A percentile compares a stretch with the other conserved stretches of the same genome.
Conservation (phyloP, 2,329 filamentous ascomycete genomes). For the Pseudogymnoascus sp. region DNA sequence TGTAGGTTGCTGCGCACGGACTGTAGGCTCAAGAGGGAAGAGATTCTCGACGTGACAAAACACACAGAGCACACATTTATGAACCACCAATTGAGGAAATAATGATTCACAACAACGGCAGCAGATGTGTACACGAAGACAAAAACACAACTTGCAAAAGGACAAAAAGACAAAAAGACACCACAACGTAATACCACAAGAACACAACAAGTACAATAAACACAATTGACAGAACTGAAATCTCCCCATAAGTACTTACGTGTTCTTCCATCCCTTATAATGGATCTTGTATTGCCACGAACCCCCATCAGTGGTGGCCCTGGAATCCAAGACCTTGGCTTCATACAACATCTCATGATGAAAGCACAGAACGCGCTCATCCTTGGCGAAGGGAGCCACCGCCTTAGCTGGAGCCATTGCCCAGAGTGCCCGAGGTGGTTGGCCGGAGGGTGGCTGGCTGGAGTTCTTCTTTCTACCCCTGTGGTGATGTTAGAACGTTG, state of each 20-base stretch:
- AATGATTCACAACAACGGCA: background rate
- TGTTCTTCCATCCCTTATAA: constrained; percentile 99
- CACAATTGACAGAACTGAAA: background rate
- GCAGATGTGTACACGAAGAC: background rate
- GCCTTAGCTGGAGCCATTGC: constrained; percentile 27
- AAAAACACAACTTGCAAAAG: background rate
- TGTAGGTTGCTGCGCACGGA: background rate
- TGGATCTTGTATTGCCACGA: constrained; percentile 86
- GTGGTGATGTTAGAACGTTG: background rate
- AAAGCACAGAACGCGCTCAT: constrained; percentile 93
- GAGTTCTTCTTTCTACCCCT: background rate
- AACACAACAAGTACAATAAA: background rate
- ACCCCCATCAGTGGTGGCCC: constrained; percentile 55
- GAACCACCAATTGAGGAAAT: background rate
- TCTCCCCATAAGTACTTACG: constrained; percentile 43
- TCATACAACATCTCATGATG: constrained; percentile 97
- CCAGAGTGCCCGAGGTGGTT: background rate
- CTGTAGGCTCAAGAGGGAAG: background rate
- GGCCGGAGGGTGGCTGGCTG: background rate
- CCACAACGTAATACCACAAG: background rate
- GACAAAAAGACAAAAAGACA: background rate
- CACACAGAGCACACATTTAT: background rate
- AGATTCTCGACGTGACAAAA: background rate
- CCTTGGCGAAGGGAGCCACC: constrained; percentile 42
- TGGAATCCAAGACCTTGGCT: constrained; percentile 83